A percentile compares a stretch with the other conserved stretches of the same genome.
Evolutionary conservation across 148 eudicot genomes (phyloP).

Genomic region (Rhododendron ferrugineum): DNA sequence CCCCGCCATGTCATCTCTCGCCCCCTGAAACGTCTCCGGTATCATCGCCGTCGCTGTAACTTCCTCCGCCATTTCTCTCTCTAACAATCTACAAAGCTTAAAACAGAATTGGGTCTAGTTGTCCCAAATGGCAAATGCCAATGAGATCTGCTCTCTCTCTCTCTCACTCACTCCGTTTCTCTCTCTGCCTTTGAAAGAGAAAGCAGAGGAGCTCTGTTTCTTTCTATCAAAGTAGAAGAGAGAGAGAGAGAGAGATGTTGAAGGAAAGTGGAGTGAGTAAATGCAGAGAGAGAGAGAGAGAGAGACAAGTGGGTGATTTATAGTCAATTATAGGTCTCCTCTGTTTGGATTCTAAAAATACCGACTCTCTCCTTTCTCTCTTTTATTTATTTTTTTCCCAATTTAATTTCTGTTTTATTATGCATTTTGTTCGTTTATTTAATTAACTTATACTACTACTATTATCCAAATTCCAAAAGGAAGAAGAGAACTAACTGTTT

Average conservation of each 20-base stretch:
- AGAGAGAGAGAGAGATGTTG: conserved; percentile 11
- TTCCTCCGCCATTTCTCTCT: conserved; percentile 11
- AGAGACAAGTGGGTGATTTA: conserved; percentile 23
- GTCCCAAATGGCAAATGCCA: background rate
- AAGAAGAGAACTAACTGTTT: background rate
- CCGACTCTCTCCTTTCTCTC: background rate
- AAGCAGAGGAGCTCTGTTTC: conserved; percentile 7
- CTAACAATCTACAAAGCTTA: background rate
- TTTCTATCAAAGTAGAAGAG: conserved; percentile 18
- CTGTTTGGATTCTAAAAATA: conserved; percentile 2
- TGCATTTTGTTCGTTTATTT: background rate
- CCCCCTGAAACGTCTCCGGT: conserved; percentile 42
- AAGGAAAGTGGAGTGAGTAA: conserved; percentile 19
- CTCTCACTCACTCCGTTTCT: conserved; percentile 1
- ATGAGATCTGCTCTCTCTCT: background rate
- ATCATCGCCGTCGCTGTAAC: conserved; percentile 18
- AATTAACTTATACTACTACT: background rate
- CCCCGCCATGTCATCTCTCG: conserved; percentile 45
- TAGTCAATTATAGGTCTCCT: conserved; percentile 30
- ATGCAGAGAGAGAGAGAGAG: conserved; percentile 24
- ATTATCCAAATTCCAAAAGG: background rate
- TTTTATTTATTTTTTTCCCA: background rate
- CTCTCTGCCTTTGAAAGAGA: background rate
- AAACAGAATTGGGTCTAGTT: background rate
- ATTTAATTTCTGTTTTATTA: background rate